Conservation (phyloP, 1,284 basidiomycete species). For the Moesziomyces sp. region DNA sequence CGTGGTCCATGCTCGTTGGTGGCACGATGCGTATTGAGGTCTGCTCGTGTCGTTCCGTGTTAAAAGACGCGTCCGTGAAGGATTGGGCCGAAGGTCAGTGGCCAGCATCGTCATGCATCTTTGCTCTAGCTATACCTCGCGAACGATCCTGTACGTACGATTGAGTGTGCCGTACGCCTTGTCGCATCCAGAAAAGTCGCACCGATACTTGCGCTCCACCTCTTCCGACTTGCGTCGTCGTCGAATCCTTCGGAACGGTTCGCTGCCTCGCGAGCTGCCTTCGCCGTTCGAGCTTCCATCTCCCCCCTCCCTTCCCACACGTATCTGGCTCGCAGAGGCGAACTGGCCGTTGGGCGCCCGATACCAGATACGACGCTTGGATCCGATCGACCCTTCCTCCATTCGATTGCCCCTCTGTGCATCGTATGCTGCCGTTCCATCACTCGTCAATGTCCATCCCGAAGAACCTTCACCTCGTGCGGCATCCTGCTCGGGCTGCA, state of each 20-base stretch:
- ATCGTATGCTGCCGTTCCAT: background rate
- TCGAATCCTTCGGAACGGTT: conserved; percentile 36
- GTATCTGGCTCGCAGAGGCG: conserved; percentile 27
- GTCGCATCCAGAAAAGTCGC: conserved; percentile 81
- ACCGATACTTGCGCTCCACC: conserved; percentile 87
- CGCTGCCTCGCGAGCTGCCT: conserved; percentile 1
- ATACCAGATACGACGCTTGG: conserved; percentile 36
- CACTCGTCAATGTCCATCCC: background rate
- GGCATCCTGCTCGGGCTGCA: background rate
- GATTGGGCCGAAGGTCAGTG: background rate
- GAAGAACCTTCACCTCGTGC: background rate
- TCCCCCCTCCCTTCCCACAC: background rate
- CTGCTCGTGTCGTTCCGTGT: conserved; percentile 4
- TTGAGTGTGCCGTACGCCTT: conserved; percentile 89
- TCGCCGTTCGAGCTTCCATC: conserved; percentile 3
- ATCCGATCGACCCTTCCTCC: conserved; percentile 36
- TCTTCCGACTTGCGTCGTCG: conserved; percentile 59
- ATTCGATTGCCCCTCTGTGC: conserved; percentile 5
- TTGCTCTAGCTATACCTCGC: background rate
- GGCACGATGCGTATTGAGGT: conserved; percentile 48
- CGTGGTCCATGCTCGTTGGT: conserved; percentile 43
- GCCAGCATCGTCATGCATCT: conserved; percentile 14
- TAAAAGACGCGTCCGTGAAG: too few species aligned
- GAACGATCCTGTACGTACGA: conserved; percentile 64
- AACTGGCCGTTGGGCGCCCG: conserved; percentile 47